Evolutionary conservation across 805 yeast species (phyloP).

Genomic region (Candida suzukii): DNA sequence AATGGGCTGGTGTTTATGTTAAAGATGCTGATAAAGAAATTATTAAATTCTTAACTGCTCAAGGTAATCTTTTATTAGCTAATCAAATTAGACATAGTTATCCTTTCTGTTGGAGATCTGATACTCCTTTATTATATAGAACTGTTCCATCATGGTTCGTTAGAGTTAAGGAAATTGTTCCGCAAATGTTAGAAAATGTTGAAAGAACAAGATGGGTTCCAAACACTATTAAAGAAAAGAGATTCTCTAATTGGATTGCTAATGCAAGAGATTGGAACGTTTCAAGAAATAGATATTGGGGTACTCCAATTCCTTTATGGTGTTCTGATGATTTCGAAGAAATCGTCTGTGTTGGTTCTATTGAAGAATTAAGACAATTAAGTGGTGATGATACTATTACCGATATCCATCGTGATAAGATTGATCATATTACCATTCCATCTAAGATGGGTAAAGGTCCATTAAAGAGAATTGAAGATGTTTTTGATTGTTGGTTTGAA

Average conservation of each 20-base stretch:
- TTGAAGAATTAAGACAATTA: conserved; percentile 76
- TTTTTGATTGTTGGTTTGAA: conserved; percentile 99
- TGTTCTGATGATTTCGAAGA: conserved; percentile 90
- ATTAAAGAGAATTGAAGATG: conserved; percentile 90
- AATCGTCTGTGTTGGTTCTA: conserved; percentile 87
- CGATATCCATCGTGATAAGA: conserved; percentile 90
- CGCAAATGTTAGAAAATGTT: conserved; percentile 82
- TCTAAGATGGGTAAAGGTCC: conserved; percentile 83
- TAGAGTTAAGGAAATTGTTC: conserved; percentile 78
- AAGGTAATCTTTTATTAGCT: conserved; percentile 67
- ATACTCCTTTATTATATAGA: conserved; percentile 92
- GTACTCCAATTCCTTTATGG: conserved; percentile 99
- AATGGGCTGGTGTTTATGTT: conserved; percentile 78
- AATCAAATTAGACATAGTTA: conserved; percentile 91
- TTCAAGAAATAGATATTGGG: conserved; percentile 99
- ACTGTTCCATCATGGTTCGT: conserved; percentile 99
- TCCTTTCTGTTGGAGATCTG: conserved; percentile 99
- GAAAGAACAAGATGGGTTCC: conserved; percentile 95
- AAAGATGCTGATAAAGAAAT: conserved; percentile 93
- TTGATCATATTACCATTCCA: conserved; percentile 90
- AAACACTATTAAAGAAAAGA: conserved; percentile 77
- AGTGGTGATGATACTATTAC: conserved; percentile 77
- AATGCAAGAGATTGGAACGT: conserved; percentile 99
- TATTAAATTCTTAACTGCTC: conserved; percentile 73
- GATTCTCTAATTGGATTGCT: conserved; percentile 97